Evolutionary conservation across 2,329 filamentous ascomycete genomes (phyloP).

Genomic region (Trichoderma simmonsii): DNA sequence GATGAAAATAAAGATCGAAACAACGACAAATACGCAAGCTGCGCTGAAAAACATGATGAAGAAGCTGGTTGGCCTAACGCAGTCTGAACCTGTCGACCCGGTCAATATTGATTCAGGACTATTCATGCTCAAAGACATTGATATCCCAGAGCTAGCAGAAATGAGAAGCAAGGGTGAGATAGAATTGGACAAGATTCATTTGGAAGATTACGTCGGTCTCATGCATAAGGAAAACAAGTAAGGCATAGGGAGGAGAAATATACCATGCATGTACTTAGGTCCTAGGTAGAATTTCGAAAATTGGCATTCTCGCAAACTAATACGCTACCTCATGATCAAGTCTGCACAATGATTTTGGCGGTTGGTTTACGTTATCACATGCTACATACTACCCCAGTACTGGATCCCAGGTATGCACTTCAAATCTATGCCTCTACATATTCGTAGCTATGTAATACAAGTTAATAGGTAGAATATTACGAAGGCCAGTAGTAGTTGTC

Average conservation of each 20-base stretch:
- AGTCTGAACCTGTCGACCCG: neutral
- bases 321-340: too few relatives aligned
- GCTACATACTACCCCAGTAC: too few relatives aligned
- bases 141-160: neutral
- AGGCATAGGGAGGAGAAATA: neutral
- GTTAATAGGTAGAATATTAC: too few relatives aligned
- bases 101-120: neutral
- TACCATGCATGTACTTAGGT: too few relatives aligned
- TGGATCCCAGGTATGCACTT: too few relatives aligned
- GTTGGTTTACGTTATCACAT: too few relatives aligned
- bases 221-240: neutral
- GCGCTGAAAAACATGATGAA: neutral
- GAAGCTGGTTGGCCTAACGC: fast-evolving
- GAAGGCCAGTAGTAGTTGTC: too few relatives aligned
- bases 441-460: too few relatives aligned
- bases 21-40: neutral
- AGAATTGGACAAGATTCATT: fast-evolving
- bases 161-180: neutral
- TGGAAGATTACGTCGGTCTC: neutral
- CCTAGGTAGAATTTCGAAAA: too few relatives aligned
- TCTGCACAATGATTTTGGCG: too few relatives aligned
- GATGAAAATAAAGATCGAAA: neutral
- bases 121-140: neutral
- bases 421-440: too few relatives aligned
- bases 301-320: too few relatives aligned